Evolutionary conservation across 2,329 filamentous ascomycete genomes (phyloP), one percentile per base, ranked within the genome.

Genomic region (Setomelanomma holmii): DNA sequence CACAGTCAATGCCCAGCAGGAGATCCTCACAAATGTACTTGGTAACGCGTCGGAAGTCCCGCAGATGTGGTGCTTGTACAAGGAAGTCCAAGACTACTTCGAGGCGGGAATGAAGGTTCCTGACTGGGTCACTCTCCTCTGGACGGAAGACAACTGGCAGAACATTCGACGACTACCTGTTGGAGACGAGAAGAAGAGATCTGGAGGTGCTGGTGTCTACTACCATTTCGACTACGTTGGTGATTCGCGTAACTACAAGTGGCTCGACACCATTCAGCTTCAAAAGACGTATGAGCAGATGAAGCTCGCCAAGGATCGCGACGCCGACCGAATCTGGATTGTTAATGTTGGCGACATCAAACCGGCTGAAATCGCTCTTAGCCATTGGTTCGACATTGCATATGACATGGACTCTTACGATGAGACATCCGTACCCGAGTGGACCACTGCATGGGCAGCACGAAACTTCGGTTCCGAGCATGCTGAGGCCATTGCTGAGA

Each of bases 51-150:
- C 79, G 4, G 75, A 79, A 1, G 82, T 87, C 0, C 87, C 88
- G 5, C 87, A 90, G 71, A 81, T 87, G 74, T 90, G 88, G 87
- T 89, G 86, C 61, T 74, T 90, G 55, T 91, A 90, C 74, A 90
- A 89, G 67, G 88, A 91, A 67, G 87, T 91, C 1, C 86, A 88
- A 72, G 82, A 83, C 5, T 90, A 90, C 68, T 84, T 87, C 51
- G 84, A 87, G 51, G 78, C 83, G 14, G 87, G 87, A 1, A 79
- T 90, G 66, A 74, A 76, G 2, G 81, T 89, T 69, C 73, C 87
- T 0, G 86, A 89, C 33, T 82, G 88, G 63, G 82, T 90, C 22
- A 89, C 85, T 1, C 76, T 90, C 20, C 78, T 89, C 4, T 89
- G 86, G 82, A 80, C 86, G 0, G 87, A 89, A 66, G 87, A 90